A percentile compares a stretch with the other conserved stretches of the same genome.
These are phyloP conservation scores for Gossypium mustelinum DNA, from an alignment of 345 rosid genomes.

Conservation along the genomic window DNA sequence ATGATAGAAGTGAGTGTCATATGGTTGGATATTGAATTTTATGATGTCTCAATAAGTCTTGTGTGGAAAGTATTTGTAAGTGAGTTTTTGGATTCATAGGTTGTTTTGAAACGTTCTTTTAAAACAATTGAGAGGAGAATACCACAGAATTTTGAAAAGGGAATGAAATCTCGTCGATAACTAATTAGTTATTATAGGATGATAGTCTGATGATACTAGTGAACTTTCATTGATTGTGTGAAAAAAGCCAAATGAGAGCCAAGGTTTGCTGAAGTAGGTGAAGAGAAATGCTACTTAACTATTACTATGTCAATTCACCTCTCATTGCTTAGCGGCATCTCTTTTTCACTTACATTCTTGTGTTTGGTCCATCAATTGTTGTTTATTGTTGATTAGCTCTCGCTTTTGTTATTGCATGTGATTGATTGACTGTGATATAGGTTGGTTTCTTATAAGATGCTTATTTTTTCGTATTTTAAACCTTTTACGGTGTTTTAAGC, in stretches of 20 bases:
- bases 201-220: neutral
- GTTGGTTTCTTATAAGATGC: neutral
- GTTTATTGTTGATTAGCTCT: neutral
- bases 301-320: neutral
- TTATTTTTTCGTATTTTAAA: neutral
- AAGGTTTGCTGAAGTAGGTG: neutral
- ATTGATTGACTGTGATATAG: neutral
- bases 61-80: neutral
- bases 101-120: neutral
- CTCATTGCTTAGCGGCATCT: neutral
- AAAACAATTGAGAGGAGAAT: constrained; percentile 6
- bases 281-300: neutral
- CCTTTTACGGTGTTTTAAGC: neutral
- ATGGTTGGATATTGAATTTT: neutral
- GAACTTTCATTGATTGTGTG: neutral
- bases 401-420: neutral
- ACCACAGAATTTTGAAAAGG: neutral
- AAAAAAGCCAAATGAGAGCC: neutral
- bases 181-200: neutral
- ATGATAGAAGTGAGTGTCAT: neutral
- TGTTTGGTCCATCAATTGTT: neutral
- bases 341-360: neutral
- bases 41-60: neutral
- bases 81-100: neutral
- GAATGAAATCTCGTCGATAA: neutral